These are phyloP conservation scores for Drechslerella stenobrocha DNA, from an alignment of 2,329 filamentous ascomycete genomes.

Conservation along the genomic window DNA sequence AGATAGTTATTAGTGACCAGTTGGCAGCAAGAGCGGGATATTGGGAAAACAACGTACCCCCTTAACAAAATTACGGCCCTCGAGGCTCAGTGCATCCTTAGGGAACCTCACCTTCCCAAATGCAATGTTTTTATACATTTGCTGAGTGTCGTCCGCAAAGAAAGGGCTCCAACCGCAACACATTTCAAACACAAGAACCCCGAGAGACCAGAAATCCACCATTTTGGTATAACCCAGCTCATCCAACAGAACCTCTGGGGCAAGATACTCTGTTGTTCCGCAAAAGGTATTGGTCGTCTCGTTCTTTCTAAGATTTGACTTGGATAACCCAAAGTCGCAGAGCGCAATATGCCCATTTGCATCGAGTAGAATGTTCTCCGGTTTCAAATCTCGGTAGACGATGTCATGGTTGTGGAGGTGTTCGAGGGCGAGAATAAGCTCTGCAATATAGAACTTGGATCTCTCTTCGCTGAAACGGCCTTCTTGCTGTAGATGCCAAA, in stretches of 20 bases:
- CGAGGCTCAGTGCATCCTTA: constrained; percentile 86
- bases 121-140: constrained; percentile 99
- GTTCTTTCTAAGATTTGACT: constrained; percentile 94
- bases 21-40: background rate
- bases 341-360: constrained; percentile 97
- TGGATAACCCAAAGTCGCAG: constrained; percentile 96
- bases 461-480: constrained; percentile 91
- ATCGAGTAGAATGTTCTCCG: constrained; percentile 94
- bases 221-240: constrained; percentile 99
- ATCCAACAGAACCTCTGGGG: constrained; percentile 90
- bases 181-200: constrained; percentile 98
- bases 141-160: constrained; percentile 97
- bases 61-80: constrained; percentile 97
- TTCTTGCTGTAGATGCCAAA: constrained; percentile 98
- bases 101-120: constrained; percentile 98
- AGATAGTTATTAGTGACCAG: constrained; percentile 8
- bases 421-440: constrained; percentile 90
- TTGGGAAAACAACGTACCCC: constrained; percentile 58
- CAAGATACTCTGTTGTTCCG: constrained; percentile 95
- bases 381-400: constrained; percentile 95
- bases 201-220: constrained; percentile 99
- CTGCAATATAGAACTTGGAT: constrained; percentile 98
- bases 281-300: constrained; percentile 99
- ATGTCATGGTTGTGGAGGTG: constrained; percentile 97
- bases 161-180: constrained; percentile 99